These are phyloP conservation scores for Solanum sejunctum DNA, from an alignment of 257 asterid species.

Conservation along the genomic window DNA sequence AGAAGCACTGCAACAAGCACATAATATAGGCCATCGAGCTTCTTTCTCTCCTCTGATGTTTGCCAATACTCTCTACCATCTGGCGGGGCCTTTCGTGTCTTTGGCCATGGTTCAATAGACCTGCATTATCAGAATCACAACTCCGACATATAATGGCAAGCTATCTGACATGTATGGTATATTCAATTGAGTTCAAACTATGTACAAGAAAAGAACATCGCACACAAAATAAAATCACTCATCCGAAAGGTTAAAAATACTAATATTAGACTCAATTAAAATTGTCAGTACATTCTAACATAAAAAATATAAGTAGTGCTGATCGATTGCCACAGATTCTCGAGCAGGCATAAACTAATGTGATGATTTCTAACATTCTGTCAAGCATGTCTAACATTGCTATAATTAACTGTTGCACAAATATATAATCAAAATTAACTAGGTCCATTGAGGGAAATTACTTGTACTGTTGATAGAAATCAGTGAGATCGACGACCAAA, in stretches of 20 bases:
- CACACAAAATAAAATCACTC: background rate
- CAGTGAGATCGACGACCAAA: conserved; percentile 61
- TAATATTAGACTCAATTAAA: too few relatives aligned
- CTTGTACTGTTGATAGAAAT: conserved; percentile 81
- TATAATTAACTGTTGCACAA: background rate
- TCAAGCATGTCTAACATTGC: background rate
- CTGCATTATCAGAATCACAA: conserved; percentile 7
- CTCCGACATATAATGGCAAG: background rate
- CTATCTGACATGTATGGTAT: background rate
- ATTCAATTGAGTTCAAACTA: too few relatives aligned
- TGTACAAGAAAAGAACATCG: too few relatives aligned
- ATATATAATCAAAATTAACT: background rate
- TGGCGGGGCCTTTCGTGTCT: conserved; percentile 44
- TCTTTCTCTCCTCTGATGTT: conserved; percentile 35
- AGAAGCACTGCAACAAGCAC: conserved; percentile 66
- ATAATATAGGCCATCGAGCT: conserved; percentile 52
- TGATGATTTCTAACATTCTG: background rate
- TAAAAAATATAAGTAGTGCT: too few relatives aligned
- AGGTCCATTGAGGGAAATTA: background rate
- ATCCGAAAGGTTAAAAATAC: background rate
- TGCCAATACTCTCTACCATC: conserved; percentile 52
- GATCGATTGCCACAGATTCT: background rate
- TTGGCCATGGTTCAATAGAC: conserved; percentile 66
- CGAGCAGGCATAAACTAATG: background rate
- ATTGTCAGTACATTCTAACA: too few relatives aligned